phyloP scores from a whole-genome alignment of 1,284 basidiomycete genomes.

The Wallemia mellicola region DNA sequence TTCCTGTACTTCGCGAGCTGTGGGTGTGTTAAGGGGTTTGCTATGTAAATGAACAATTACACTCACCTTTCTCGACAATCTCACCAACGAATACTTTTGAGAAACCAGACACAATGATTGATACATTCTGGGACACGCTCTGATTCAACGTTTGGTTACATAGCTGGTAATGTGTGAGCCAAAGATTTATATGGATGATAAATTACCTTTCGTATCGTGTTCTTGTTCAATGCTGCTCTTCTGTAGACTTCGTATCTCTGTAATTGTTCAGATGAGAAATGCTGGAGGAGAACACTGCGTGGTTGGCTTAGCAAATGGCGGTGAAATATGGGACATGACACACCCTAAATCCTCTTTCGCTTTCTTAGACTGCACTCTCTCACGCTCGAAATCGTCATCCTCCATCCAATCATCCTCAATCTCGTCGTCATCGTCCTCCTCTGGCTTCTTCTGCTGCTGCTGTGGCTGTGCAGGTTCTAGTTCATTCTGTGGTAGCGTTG shows the following conservation, averaged over 20 bases:
- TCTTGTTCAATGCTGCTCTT: slow-evolving; percentile 49
- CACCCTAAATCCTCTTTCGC: neutral
- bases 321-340: neutral
- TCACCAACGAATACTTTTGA: slow-evolving; percentile 76
- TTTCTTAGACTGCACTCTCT: slow-evolving; percentile 1
- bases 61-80: slow-evolving; percentile 52
- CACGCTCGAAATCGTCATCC: slow-evolving; percentile 11
- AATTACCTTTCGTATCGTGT: slow-evolving; percentile 41
- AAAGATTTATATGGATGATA: slow-evolving; percentile 1
- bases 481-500: neutral
- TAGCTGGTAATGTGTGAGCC: slow-evolving; percentile 22
- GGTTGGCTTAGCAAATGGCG: neutral
- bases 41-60: neutral
- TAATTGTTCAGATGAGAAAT: slow-evolving; percentile 51
- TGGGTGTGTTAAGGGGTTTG: neutral
- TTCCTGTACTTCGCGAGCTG: slow-evolving; percentile 46
- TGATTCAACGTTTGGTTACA: slow-evolving; percentile 56
- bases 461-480: neutral
- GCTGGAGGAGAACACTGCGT: slow-evolving; percentile 48
- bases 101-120: slow-evolving; percentile 63
- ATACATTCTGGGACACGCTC: slow-evolving; percentile 53
- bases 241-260: slow-evolving; percentile 66
- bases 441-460: slow-evolving; percentile 9
- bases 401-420: slow-evolving; percentile 13
- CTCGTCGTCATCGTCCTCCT: slow-evolving; percentile 8